Conservation (phyloP, 495 filamentous ascomycete species). For the Collariella sp. region DNA sequence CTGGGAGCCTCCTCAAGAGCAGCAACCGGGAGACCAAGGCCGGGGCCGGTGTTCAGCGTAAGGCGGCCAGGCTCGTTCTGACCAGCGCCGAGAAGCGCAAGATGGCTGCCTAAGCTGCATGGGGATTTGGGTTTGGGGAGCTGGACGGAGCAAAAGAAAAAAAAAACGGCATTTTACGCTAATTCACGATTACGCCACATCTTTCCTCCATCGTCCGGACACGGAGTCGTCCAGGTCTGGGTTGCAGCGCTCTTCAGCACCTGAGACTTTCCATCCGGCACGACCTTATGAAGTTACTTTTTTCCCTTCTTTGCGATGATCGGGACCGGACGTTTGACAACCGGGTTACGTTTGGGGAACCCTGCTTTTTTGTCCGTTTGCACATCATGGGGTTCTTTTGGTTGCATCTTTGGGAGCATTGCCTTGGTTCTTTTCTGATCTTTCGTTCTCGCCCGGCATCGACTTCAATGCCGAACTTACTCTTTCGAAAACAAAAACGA, state of each 20-base stretch:
- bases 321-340: constrained; percentile 9
- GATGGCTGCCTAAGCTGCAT: constrained; percentile 18
- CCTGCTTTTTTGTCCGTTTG: constrained; percentile 8
- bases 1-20: constrained; percentile 52
- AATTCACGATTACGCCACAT: constrained; percentile 32
- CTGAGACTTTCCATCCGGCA: not conserved
- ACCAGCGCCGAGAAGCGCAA: constrained; percentile 89
- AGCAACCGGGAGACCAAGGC: constrained; percentile 37
- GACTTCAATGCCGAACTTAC: not conserved
- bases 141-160: not conserved
- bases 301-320: constrained; percentile 13
- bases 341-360: constrained; percentile 4
- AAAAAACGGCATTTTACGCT: constrained; percentile 22
- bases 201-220: constrained; percentile 15
- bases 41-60: constrained; percentile 55
- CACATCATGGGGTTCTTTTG: constrained; percentile 6
- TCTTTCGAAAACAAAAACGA: not conserved
- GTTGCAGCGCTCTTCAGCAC: constrained; percentile 17
- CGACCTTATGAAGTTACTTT: constrained; percentile 19
- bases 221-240: constrained; percentile 1
- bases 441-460: constrained; percentile 7
- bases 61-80: constrained; percentile 77
- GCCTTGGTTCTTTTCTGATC: not conserved
- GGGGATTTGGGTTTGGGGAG: constrained; percentile 2
- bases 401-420: constrained; percentile 15